Evolutionary conservation across 148 eudicot genomes (phyloP), one percentile per base, ranked within the genome.

Genomic region (Salicornia ramosissima): DNA sequence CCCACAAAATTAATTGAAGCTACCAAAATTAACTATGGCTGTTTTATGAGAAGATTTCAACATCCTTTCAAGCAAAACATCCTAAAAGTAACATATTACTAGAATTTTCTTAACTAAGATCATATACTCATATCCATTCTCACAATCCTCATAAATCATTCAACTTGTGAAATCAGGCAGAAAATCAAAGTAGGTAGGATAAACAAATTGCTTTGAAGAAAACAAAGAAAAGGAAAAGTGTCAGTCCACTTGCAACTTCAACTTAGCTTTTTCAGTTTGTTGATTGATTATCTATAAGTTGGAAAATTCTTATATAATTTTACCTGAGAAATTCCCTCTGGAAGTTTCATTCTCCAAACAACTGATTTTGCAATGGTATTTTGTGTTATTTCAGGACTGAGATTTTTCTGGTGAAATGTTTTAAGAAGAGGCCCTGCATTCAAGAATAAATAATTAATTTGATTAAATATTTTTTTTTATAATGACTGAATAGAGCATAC

Each of bases 341-440:
- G 96, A 68, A 80, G 79, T 36, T 65, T 66, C 89, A 93, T 84
- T 61, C 76, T 81, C 98, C 96, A 93, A 36, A 86, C 64, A 74
- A 93, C 82, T 66, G 98, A 85, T 79, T 85, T 84, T 80, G 84
- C 89, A 70, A 93, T 65, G 51, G 86, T 80, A 82, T 93, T 93
- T 55, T 90, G 68, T 36, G 71, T 81, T 70, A 90, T 79, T 15
- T 74, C 80, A 71, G 70, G 86, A 28, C 68, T 55, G 75, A 90
- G 73, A 73, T 83, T 82, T 84, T 93, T 90, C 56, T 88, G 92
- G 18, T 79, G 80, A 75, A 93, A 86, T 80, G 83, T 88, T 68
- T 89, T 86, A 39, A 88, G 83, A 61, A 93, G 82, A 79, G 75
- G 79, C 69, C 98, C 98, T 93, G 65, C 76, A 77, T 67, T 73